Conservation (phyloP, 2,329 filamentous ascomycete genomes). For the Rutstroemia sp. region DNA sequence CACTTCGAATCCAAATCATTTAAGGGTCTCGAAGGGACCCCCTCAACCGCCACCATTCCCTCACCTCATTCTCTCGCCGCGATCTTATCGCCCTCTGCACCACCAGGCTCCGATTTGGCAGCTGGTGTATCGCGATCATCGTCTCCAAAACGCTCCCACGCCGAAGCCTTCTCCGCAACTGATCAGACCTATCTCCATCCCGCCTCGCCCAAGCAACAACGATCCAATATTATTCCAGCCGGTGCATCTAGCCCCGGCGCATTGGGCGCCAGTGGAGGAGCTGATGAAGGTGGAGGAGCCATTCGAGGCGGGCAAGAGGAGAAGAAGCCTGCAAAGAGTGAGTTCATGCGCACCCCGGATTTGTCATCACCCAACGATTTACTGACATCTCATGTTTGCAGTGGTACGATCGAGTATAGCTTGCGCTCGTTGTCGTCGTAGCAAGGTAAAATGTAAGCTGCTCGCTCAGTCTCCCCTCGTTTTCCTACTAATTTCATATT, state of each 20-base stretch:
- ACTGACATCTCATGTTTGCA: conserved; percentile 22
- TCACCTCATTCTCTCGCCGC: conserved; percentile 30
- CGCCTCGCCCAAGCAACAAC: conserved; percentile 24
- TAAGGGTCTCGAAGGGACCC: conserved; percentile 21
- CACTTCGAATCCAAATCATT: background rate
- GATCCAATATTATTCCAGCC: conserved; percentile 19
- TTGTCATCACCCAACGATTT: background rate
- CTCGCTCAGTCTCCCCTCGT: background rate
- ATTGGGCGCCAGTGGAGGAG: conserved; percentile 21
- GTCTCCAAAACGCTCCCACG: conserved; percentile 28
- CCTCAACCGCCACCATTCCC: conserved; percentile 30
- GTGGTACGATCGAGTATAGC: conserved; percentile 73
- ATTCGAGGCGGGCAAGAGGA: conserved; percentile 33
- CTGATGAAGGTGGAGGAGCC: conserved; percentile 22
- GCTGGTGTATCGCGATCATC: conserved; percentile 21
- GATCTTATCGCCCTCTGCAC: conserved; percentile 30
- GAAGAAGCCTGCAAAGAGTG: conserved; percentile 31
- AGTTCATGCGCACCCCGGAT: background rate
- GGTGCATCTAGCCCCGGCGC: conserved; percentile 20
- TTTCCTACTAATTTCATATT: background rate
- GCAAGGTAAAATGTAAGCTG: conserved; percentile 75
- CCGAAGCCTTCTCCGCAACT: conserved; percentile 26
- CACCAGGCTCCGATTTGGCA: conserved; percentile 17
- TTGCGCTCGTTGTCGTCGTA: conserved; percentile 66
- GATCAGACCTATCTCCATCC: conserved; percentile 25